Conservation (phyloP, 208 protist species). For the Leptomonas pyrrhocoris region DNA sequence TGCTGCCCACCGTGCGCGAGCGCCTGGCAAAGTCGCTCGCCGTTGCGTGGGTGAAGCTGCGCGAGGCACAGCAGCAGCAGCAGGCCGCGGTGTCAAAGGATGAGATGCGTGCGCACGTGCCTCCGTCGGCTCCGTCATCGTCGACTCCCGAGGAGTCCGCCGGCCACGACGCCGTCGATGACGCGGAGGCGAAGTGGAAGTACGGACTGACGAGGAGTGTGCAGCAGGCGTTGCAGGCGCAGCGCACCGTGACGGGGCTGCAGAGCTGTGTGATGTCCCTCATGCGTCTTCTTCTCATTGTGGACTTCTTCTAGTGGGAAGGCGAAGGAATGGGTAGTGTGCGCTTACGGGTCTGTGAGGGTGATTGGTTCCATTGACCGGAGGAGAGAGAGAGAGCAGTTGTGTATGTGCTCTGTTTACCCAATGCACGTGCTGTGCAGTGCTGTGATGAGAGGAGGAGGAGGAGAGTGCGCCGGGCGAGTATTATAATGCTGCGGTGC, state of each 20-base stretch:
- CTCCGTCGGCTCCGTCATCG: neutral
- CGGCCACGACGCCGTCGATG: neutral
- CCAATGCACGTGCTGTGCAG: too few relatives aligned
- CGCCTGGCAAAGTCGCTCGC: constrained; percentile 56
- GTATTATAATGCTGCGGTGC: too few relatives aligned
- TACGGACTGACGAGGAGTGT: constrained; percentile 8
- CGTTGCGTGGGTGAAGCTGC: constrained; percentile 40
- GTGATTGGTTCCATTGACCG: too few relatives aligned
- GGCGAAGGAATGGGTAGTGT: neutral
- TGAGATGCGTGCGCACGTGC: neutral
- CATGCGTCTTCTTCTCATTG: constrained; percentile 69
- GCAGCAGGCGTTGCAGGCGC: constrained; percentile 24
- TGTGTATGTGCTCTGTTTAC: too few relatives aligned
- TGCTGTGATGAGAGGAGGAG: too few relatives aligned
- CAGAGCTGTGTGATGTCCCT: constrained; percentile 69
- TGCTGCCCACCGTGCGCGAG: constrained; percentile 54
- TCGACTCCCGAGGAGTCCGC: neutral
- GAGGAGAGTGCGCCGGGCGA: too few relatives aligned
- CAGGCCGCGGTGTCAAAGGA: neutral
- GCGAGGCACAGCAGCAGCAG: constrained; percentile 25
- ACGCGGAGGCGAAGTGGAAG: constrained; percentile 20
- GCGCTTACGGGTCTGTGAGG: too few relatives aligned
- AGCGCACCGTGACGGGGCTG: constrained; percentile 48
- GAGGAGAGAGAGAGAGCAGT: too few relatives aligned
- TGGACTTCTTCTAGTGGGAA: constrained; percentile 35